Evolutionary conservation across 495 filamentous ascomycete genomes (phyloP).

Genomic region (Penicillium turbatum): DNA sequence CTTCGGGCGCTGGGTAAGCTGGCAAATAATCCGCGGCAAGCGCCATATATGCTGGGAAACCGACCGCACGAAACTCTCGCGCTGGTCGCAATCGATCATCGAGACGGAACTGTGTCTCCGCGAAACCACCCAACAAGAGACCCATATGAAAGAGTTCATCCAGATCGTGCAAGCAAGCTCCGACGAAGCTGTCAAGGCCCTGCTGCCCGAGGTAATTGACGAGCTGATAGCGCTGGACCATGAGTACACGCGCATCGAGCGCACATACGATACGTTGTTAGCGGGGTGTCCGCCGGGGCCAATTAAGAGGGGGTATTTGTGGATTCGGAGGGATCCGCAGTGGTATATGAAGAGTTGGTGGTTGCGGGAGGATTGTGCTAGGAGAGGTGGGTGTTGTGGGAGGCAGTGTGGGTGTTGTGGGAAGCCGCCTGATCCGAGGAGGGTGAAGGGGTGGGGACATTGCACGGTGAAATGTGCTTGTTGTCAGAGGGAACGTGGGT

Average conservation of each 20-base stretch:
- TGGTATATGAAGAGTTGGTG: slow-evolving; percentile 7
- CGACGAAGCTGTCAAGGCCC: background rate
- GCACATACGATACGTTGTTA: background rate
- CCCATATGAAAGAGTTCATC: background rate
- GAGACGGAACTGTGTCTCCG: background rate
- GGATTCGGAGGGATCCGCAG: background rate
- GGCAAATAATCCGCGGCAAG: background rate
- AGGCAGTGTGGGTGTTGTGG: slow-evolving; percentile 4
- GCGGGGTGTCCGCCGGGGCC: background rate
- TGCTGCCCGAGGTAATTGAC: background rate
- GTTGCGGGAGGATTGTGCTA: slow-evolving; percentile 3
- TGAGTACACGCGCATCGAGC: background rate
- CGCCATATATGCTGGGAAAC: slow-evolving; percentile 4
- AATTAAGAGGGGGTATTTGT: slow-evolving; percentile 3
- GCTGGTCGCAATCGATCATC: slow-evolving; percentile 6
- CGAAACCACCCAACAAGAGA: slow-evolving; percentile 1
- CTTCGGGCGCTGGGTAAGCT: background rate
- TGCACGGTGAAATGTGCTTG: slow-evolving; percentile 8
- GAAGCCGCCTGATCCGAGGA: background rate
- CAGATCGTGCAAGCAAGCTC: background rate
- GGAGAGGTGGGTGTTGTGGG: slow-evolving; percentile 10
- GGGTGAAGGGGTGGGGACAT: slow-evolving; percentile 8
- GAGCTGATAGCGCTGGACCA: slow-evolving; percentile 1
- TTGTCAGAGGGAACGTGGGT: background rate
- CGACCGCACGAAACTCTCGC: background rate